Evolutionary conservation across 108 stramenopile species (phyloP).

Genomic region (Schizochytrium sp.): DNA sequence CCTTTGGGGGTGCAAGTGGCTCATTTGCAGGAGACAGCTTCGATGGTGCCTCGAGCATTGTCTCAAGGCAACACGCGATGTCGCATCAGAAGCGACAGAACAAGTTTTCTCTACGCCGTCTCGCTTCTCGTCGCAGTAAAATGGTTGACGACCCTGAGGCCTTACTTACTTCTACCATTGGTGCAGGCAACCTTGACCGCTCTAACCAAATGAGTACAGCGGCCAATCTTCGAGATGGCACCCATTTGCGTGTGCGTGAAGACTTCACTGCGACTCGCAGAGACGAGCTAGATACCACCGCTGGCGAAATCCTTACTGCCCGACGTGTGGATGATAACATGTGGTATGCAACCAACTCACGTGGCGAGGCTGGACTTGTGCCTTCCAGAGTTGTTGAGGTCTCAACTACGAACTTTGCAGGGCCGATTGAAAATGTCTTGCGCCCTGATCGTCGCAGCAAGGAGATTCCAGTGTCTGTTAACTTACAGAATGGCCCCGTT

Average conservation of each 20-base stretch:
- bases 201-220: conserved; percentile 29
- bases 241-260: background rate
- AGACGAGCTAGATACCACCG: conserved; percentile 41
- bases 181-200: conserved; percentile 5
- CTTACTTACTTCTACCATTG: background rate
- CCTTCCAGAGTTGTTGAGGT: conserved; percentile 19
- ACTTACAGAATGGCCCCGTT: background rate
- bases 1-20: background rate
- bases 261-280: conserved; percentile 39
- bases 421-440: background rate
- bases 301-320: conserved; percentile 34
- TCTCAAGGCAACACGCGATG: background rate
- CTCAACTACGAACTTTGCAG: background rate
- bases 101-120: background rate
- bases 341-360: conserved; percentile 51
- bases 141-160: background rate
- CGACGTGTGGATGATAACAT: background rate
- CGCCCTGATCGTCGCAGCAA: background rate
- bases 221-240: background rate
- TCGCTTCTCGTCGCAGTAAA: background rate
- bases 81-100: background rate
- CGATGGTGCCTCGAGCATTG: background rate
- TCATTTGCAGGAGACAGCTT: background rate
- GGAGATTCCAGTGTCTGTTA: background rate
- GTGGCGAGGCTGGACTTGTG: conserved; percentile 17